phyloP scores from a whole-genome alignment of 768 basidiomycete species.

The Paxillus ammoniavirescens region DNA sequence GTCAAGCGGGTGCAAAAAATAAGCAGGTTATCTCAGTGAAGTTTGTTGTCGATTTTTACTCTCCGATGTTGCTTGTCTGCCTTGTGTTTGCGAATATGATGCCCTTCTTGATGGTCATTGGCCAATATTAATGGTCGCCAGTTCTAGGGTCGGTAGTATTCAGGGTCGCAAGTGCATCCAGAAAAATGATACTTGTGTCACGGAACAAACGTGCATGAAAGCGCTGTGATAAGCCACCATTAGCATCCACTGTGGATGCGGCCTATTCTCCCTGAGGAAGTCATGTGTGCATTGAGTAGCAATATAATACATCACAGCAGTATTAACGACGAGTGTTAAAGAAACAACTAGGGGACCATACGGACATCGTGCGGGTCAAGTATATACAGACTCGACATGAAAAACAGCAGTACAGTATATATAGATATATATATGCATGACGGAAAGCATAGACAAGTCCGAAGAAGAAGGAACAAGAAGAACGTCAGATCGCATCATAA shows the following conservation, averaged over 20 bases:
- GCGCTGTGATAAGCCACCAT: too few relatives aligned
- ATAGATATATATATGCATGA: constrained; percentile 15
- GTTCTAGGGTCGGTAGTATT: too few relatives aligned
- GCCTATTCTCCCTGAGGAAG: background rate
- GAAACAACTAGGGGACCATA: background rate
- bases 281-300: background rate
- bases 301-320: constrained; percentile 22
- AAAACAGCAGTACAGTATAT: constrained; percentile 15
- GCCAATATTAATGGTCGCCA: too few relatives aligned
- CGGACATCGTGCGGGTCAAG: background rate
- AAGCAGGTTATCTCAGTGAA: constrained; percentile 39
- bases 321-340: constrained; percentile 10
- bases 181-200: too few relatives aligned
- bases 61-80: background rate
- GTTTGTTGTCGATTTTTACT: background rate
- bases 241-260: too few relatives aligned
- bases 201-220: too few relatives aligned
- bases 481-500: constrained; percentile 18
- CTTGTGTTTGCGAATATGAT: background rate
- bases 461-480: constrained; percentile 4
- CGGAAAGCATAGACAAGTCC: constrained; percentile 5
- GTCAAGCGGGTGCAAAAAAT: constrained; percentile 69
- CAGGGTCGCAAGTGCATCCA: too few relatives aligned
- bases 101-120: background rate
- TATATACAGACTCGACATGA: background rate